These are phyloP conservation scores for Pseudogymnoascus sp. DNA, from an alignment of 2,329 filamentous ascomycete genomes.

Conservation along the genomic window DNA sequence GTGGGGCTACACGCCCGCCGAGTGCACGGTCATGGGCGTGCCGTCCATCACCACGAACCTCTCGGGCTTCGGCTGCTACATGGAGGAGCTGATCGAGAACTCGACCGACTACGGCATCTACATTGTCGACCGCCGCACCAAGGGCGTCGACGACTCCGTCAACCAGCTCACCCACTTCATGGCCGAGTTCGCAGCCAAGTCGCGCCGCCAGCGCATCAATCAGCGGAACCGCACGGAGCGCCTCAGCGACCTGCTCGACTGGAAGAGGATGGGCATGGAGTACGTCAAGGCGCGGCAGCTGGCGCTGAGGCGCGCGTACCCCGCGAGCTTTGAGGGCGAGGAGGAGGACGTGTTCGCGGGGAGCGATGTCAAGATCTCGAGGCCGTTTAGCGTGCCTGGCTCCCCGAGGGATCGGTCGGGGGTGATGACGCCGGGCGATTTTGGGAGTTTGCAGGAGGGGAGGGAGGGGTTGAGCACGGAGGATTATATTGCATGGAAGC, in stretches of 20 bases:
- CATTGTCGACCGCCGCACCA: slow-evolving; percentile 90
- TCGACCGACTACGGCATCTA: slow-evolving; percentile 98
- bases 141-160: slow-evolving; percentile 94
- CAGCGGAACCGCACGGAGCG: slow-evolving; percentile 95
- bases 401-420: slow-evolving; percentile 83
- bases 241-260: slow-evolving; percentile 88
- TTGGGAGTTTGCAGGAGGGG: slow-evolving; percentile 90
- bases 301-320: slow-evolving; percentile 85
- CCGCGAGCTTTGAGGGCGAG: slow-evolving; percentile 66
- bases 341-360: slow-evolving; percentile 87
- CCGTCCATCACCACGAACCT: slow-evolving; percentile 97
- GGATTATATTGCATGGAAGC: slow-evolving; percentile 96
- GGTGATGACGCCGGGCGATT: slow-evolving; percentile 99
- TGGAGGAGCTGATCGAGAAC: slow-evolving; percentile 98
- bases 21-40: slow-evolving; percentile 98
- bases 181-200: slow-evolving; percentile 91
- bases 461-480: slow-evolving; percentile 89
- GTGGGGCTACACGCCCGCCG: slow-evolving; percentile 96
- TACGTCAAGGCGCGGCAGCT: slow-evolving; percentile 96
- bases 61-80: slow-evolving; percentile 97
- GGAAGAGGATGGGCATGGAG: slow-evolving; percentile 99
- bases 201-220: slow-evolving; percentile 93
- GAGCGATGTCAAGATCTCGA: slow-evolving; percentile 88
- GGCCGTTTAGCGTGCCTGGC: slow-evolving; percentile 87
- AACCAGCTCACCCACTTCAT: slow-evolving; percentile 89